phyloP scores from a whole-genome alignment of 1,139 yeast species.

The Pneumocystis wakefieldiae region DNA sequence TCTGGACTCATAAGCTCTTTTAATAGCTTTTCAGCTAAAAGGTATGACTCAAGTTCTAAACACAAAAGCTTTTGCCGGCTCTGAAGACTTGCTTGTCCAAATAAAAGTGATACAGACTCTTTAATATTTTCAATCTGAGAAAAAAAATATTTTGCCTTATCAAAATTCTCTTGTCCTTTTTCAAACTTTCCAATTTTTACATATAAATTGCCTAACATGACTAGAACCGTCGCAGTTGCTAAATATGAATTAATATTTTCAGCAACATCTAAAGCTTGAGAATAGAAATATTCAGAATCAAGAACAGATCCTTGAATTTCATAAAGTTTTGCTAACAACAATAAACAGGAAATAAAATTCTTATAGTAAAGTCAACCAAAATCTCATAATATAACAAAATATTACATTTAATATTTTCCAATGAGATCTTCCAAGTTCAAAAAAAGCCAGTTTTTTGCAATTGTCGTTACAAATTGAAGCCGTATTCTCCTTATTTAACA shows the following conservation, averaged over 20 bases:
- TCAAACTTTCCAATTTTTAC: background rate
- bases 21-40: background rate
- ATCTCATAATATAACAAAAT: background rate
- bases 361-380: background rate
- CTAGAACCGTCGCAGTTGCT: background rate
- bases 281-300: slow-evolving; percentile 1
- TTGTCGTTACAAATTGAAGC: background rate
- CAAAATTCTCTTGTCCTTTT: background rate
- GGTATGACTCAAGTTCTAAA: background rate
- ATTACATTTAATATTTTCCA: background rate
- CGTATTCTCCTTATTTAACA: background rate
- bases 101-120: background rate
- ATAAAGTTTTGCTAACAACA: background rate
- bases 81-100: background rate
- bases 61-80: background rate
- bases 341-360: background rate
- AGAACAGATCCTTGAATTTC: background rate
- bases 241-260: background rate
- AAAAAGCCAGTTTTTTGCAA: background rate
- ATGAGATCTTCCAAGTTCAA: background rate
- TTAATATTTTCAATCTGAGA: background rate
- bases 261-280: background rate
- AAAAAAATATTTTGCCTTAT: background rate
- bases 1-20: background rate
- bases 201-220: background rate